Evolutionary conservation across 768 basidiomycete species (phyloP).

Genomic region (Ephemerocybe angulata): DNA sequence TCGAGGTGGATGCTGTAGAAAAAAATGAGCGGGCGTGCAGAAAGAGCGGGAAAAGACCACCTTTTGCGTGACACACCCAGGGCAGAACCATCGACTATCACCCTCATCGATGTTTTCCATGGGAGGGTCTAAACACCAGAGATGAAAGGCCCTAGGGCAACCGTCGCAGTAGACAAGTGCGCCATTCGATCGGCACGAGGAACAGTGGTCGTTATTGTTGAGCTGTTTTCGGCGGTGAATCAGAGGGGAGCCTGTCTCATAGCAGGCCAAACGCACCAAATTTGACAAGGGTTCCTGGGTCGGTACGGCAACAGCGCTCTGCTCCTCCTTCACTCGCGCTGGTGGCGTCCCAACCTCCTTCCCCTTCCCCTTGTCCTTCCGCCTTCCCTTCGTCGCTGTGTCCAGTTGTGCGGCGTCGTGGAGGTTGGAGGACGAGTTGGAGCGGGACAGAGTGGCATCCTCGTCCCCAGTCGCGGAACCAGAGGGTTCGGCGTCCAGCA

Average conservation of each 20-base stretch:
- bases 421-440: slow-evolving; percentile 50
- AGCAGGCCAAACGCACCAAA: slow-evolving; percentile 32
- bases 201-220: slow-evolving; percentile 81
- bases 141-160: slow-evolving; percentile 93
- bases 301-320: slow-evolving; percentile 39
- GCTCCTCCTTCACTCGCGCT: slow-evolving; percentile 52
- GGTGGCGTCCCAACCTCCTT: slow-evolving; percentile 40
- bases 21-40: slow-evolving; percentile 14
- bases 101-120: slow-evolving; percentile 85
- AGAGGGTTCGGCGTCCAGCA: slow-evolving; percentile 47
- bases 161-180: slow-evolving; percentile 95
- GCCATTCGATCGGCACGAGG: slow-evolving; percentile 77
- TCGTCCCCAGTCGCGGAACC: slow-evolving; percentile 54
- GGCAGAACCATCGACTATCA: slow-evolving; percentile 82
- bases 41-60: slow-evolving; percentile 34
- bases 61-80: slow-evolving; percentile 62
- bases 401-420: slow-evolving; percentile 28
- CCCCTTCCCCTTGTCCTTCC: slow-evolving; percentile 55
- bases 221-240: slow-evolving; percentile 29
- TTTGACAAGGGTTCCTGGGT: slow-evolving; percentile 45
- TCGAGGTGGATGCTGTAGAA: slow-evolving; percentile 61
- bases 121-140: slow-evolving; percentile 95
- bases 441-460: slow-evolving; percentile 58
- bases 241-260: slow-evolving; percentile 4
- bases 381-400: slow-evolving; percentile 30